These are phyloP conservation scores for Cardiospermum halicacabum DNA, from an alignment of 345 rosid species.

Conservation along the genomic window DNA sequence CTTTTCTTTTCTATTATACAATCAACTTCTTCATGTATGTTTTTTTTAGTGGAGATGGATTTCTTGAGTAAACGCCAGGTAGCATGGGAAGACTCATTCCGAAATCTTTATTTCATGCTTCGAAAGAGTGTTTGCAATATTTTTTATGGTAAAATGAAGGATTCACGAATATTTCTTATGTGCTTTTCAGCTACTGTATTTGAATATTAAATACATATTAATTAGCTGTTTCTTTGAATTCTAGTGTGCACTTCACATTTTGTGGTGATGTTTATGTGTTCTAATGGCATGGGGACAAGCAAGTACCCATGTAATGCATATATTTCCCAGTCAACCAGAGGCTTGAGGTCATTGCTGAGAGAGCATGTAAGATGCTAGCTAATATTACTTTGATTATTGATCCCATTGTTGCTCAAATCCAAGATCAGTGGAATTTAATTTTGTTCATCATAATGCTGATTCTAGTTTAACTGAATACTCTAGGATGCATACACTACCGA, in stretches of 20 bases:
- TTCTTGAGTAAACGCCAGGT: conserved; percentile 61
- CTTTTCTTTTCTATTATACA: conserved; percentile 12
- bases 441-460: neutral
- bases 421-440: neutral
- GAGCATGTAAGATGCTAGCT: conserved; percentile 66
- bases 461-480: neutral
- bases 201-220: conserved; percentile 4
- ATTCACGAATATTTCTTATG: neutral
- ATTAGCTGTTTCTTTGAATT: conserved; percentile 20
- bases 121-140: conserved; percentile 64
- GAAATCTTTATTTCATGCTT: conserved; percentile 75
- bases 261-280: conserved; percentile 73
- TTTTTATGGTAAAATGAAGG: conserved; percentile 69
- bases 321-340: conserved; percentile 78
- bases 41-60: conserved; percentile 49
- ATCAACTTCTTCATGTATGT: conserved; percentile 11
- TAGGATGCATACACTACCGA: neutral
- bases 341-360: conserved; percentile 68
- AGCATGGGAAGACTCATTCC: conserved; percentile 92
- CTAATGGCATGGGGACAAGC: conserved; percentile 37
- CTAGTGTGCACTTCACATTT: conserved; percentile 85
- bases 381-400: neutral
- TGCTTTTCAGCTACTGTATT: conserved; percentile 4
- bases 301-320: conserved; percentile 61
- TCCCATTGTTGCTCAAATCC: neutral